These are phyloP conservation scores for Beauveria sp. DNA, from an alignment of 2,329 filamentous ascomycete genomes.

Conservation along the genomic window DNA sequence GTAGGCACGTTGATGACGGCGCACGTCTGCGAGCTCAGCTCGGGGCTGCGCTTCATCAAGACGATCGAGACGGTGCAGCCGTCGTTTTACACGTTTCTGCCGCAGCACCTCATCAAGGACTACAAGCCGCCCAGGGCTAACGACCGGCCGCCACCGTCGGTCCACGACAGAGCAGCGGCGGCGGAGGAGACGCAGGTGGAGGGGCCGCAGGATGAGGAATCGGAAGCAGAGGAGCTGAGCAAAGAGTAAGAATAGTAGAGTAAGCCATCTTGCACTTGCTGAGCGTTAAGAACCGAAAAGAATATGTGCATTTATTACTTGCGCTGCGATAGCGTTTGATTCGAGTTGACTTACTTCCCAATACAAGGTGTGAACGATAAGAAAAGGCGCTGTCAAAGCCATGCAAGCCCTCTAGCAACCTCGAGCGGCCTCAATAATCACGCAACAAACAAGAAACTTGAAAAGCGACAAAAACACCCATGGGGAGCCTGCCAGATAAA, in stretches of 20 bases:
- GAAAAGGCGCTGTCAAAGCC: neutral
- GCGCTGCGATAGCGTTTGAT: neutral
- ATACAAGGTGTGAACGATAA: neutral
- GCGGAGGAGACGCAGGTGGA: conserved; percentile 16
- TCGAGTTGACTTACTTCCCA: neutral
- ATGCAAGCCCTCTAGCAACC: neutral
- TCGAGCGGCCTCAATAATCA: neutral
- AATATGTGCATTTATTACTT: neutral
- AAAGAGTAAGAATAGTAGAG: neutral
- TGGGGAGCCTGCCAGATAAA: neutral
- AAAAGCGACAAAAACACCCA: neutral
- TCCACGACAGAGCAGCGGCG: conserved; percentile 25
- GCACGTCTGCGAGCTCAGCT: conserved; percentile 48
- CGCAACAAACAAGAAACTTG: neutral
- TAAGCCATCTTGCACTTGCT: neutral
- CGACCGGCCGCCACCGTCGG: conserved; percentile 38
- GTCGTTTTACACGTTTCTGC: conserved; percentile 56
- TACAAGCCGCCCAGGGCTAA: conserved; percentile 51
- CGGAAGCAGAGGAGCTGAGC: neutral
- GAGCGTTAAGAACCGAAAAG: neutral
- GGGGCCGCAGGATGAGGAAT: conserved; percentile 13
- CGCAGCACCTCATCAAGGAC: conserved; percentile 60
- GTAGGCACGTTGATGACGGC: conserved; percentile 57
- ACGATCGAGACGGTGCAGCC: conserved; percentile 46
- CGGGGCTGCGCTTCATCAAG: conserved; percentile 60